Percentiles rank a stretch among this genome's conserved stretches.
These are phyloP conservation scores for Aspergillus sojae DNA, from an alignment of 2,329 filamentous ascomycete species.

Conservation along the genomic window DNA sequence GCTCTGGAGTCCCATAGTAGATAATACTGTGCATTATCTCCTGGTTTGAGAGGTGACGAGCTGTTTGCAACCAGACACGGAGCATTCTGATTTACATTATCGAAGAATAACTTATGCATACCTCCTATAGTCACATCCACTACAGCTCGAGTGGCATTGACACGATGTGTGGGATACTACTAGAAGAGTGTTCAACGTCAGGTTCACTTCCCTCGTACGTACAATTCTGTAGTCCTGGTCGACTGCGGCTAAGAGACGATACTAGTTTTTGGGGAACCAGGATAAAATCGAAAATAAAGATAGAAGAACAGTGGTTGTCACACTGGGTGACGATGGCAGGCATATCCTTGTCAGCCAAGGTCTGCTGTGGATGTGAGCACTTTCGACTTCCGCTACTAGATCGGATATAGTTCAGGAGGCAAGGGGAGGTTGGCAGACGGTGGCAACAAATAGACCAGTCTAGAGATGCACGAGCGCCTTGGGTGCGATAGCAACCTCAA, in stretches of 20 bases:
- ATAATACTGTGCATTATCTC: not conserved
- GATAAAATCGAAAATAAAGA: too few relatives aligned
- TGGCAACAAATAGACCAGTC: not conserved
- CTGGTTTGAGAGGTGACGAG: not conserved
- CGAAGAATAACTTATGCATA: not conserved
- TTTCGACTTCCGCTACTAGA: not conserved
- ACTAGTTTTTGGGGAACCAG: not conserved
- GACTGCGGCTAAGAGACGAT: too few relatives aligned
- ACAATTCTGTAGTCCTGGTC: not conserved
- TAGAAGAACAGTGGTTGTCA: not conserved
- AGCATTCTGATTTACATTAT: not conserved
- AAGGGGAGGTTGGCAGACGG: not conserved
- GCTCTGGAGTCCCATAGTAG: not conserved
- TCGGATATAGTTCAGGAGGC: not conserved
- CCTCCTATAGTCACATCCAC: not conserved
- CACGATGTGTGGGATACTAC: not conserved
- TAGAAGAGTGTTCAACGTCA: not conserved
- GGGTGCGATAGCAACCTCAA: not conserved
- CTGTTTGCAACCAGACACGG: not conserved
- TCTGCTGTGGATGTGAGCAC: not conserved
- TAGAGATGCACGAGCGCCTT: constrained; percentile 1
- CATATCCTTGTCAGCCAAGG: not conserved
- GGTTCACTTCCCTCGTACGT: not conserved
- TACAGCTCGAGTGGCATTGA: not conserved
- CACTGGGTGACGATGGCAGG: not conserved